Evolutionary conservation across 768 basidiomycete genomes (phyloP).

Genomic region (Lactarius evosmus): DNA sequence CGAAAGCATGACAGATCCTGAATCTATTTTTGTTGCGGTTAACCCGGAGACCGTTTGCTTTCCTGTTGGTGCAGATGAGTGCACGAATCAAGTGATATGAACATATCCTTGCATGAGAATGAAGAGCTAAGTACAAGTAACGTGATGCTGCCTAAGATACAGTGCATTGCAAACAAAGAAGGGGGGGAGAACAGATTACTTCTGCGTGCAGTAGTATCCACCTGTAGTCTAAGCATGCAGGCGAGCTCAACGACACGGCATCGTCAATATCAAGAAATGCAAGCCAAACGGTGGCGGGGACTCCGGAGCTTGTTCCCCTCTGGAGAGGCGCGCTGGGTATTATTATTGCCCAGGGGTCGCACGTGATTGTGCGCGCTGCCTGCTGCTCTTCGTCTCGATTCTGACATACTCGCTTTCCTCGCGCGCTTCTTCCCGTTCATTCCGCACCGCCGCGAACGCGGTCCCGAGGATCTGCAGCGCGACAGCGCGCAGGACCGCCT

Average conservation of each 20-base stretch:
- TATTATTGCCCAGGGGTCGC: background rate
- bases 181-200: background rate
- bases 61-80: too few species aligned
- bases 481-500: slow-evolving; percentile 69
- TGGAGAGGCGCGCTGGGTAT: background rate
- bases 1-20: too few species aligned
- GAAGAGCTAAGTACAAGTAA: slow-evolving; percentile 1
- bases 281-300: background rate
- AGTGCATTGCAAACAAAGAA: slow-evolving; percentile 12
- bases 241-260: background rate
- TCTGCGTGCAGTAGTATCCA: background rate
- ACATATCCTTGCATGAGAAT: background rate
- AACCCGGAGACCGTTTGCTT: too few species aligned
- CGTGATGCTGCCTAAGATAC: slow-evolving; percentile 19
- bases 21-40: too few species aligned
- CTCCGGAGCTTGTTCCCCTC: too few species aligned
- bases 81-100: too few species aligned
- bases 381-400: slow-evolving; percentile 70
- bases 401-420: slow-evolving; percentile 81
- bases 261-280: background rate
- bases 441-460: slow-evolving; percentile 67
- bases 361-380: slow-evolving; percentile 36
- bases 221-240: background rate
- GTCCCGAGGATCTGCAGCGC: slow-evolving; percentile 84
- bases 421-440: slow-evolving; percentile 46